A percentile compares a stretch with the other conserved stretches of the same genome.
These are phyloP conservation scores for Schrenkiella parvula DNA, from an alignment of 345 rosid species.

Conservation along the genomic window DNA sequence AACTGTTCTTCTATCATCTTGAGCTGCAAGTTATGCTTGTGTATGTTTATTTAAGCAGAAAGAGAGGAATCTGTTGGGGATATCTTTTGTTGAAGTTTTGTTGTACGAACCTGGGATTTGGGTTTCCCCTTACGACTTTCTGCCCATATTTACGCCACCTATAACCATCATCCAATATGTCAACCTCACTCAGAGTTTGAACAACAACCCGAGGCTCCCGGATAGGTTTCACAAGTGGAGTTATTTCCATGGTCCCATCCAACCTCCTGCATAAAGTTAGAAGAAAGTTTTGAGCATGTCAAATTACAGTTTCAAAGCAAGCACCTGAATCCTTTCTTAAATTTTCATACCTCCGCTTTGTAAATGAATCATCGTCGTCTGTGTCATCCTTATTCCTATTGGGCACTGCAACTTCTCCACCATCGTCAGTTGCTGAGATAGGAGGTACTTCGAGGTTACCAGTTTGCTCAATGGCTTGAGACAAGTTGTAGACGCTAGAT, in stretches of 20 bases:
- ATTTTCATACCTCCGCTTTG: conserved; percentile 70
- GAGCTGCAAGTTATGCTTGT: background rate
- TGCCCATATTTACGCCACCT: conserved; percentile 99
- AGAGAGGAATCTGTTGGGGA: background rate
- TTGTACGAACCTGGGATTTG: conserved; percentile 80
- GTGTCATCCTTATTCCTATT: conserved; percentile 42
- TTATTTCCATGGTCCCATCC: conserved; percentile 73
- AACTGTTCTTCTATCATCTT: conserved; percentile 1
- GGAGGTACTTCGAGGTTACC: conserved; percentile 53
- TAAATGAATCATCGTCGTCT: conserved; percentile 73
- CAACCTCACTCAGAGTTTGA: conserved; percentile 96
- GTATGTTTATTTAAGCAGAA: background rate
- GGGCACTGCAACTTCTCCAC: conserved; percentile 41
- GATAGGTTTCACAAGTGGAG: conserved; percentile 92
- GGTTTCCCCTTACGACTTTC: conserved; percentile 97
- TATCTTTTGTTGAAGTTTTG: background rate
- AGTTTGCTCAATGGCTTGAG: conserved; percentile 44
- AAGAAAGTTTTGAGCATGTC: conserved; percentile 20
- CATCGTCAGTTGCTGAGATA: conserved; percentile 51
- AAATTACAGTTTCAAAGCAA: background rate
- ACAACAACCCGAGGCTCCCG: conserved; percentile 98
- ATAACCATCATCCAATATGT: conserved; percentile 96
- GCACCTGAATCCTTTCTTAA: conserved; percentile 7
- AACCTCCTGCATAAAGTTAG: conserved; percentile 56
- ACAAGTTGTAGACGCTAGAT: conserved; percentile 42